Evolutionary conservation across 371 early-diverging fungal species (phyloP), one percentile per base, ranked within the genome.

Genomic region (Syncephalastrum sp.): DNA sequence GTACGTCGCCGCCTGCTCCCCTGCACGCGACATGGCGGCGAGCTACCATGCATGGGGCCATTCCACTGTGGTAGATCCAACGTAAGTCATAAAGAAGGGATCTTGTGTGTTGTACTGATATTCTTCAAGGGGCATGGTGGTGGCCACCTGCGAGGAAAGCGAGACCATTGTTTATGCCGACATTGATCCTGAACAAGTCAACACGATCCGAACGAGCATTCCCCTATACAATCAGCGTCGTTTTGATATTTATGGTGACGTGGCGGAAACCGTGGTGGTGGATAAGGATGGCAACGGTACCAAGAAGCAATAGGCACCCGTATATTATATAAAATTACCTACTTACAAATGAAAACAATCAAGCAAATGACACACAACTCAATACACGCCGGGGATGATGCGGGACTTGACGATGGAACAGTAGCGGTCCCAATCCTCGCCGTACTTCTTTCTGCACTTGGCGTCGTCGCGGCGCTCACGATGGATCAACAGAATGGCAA

Each of bases 1-100:
- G 50, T 95, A 81, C 60, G 93, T 94, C 1, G 96, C 93, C 10
- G 89, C 91, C 6, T 96, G 96, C 73, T 94, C 96, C 4, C 98
- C 98, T 10, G 97, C 98, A 12, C 82, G 95, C 14, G 94, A 94
- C 59, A 49, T 69, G 14, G 56, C 49, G 16, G 91, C 94, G 12
- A 53, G 68, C 10, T 98, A 98, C 71, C 80, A 86, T 46, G 95
- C 98, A 4, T 98, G 91, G 90, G 98, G 97, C 8, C 96, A 98
- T 72, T 96, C 96, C 5, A 86, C 90, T 2, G 73, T 97, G 16
- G 94, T 95, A 6, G 89, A 90, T 65, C 96, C 98, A 51, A 86
- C 77, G 80, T 75, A 75, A 64, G 59, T 29, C 41, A 33, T 2
- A 33, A 0, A 10, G 1, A 33, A 5, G 8, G 10, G 69, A 15